Base-by-base conservation (phyloP, 192 early-diverging fungal genomes). In the Backusella westeae region DNA sequence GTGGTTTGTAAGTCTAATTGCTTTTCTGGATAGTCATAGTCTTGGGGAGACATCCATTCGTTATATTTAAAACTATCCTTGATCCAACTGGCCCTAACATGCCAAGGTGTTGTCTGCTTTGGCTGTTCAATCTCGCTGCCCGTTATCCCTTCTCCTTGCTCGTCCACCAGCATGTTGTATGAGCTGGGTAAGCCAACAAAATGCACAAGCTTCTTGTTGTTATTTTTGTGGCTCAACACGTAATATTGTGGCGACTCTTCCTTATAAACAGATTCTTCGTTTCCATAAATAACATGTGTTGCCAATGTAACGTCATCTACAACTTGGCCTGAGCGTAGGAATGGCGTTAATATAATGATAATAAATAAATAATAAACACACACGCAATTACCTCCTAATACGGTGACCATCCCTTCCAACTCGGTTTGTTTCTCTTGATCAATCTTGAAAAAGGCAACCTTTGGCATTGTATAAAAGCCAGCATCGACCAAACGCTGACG, bases 181-280 rank as follows among this genome's bases (percentile, higher is more conserved):
- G 92, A 93, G 65, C 90, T 90, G 26, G 92, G 92, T 23, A 89
- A 88, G 63, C 89, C 89, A 84, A 89, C 85, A 86, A 89, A 92
- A 75, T 93, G 92, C 0, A 93, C 42, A 15, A 78, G 32, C 21
- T 65, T 59, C 26, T 52, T 73, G 56, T 53, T 63, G 39, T 74
- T 73, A 3, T 52, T 59, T 32, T 74, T 44, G 32, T 65, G 29
- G 14, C 56, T 67, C 14, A 73, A 49, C 6, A 67, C 67, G 19
- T 68, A 67, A 38, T 68, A 71, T 23, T 17, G 1, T 35, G 7
- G 53, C 19, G 72, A 68, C 7, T 78, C 63, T 19, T 39, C 14
- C 34, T 72, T 72, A 59, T 66, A 41, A 21, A 34, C 26, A 56
- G 72, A 3, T 2, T 71, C 63, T 9, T 76, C 67, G 17, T 41